Evolutionary conservation across 768 basidiomycete genomes (phyloP), one percentile per base, ranked within the genome.

Genomic region (Pleurotus sapidus): DNA sequence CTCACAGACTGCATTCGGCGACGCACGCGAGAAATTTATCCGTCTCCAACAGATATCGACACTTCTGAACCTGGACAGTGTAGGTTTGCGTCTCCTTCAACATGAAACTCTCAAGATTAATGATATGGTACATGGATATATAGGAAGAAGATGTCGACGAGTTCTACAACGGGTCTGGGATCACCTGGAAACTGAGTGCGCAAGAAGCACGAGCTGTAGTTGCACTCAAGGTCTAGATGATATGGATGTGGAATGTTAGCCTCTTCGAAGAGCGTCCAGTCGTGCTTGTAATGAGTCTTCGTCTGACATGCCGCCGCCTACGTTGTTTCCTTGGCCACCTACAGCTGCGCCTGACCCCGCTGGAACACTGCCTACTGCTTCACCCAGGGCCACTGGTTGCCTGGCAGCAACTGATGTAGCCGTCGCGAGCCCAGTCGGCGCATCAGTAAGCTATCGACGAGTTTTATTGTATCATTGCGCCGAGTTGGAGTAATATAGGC

Each of bases 131-230:
- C 15, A 14, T 30, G 24, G 17, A 43, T 27, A 45, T 46, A 38
- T 63, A 95, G 94, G 95, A 96, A 63, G 95, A 97, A 70, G 93
- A 95, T 63, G 87, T 95, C 4, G 91, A 95, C 61, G 93, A 95
- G 55, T 97, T 98, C 69, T 98, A 94, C 71, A 92, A 89, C 61
- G 85, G 90, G 53, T 95, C 93, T 3, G 95, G 95, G 17, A 93
- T 97, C 60, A 81, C 86, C 11, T 96, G 93, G 93, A 89, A 88
- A 65, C 67, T 95, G 55, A 88, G 80, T 60, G 77, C 84, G 61
- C 83, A 86, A 57, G 93, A 96, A 62, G 93, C 91, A 48, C 84
- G 84, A 56, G 74, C 82, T 38, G 81, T 93, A 55, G 83, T 83
- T 42, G 81, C 73, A 40, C 74, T 94, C 56, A 86, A 84, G 63